phyloP scores from a whole-genome alignment of 73 alveolate genomes.

The Durusdinium trenchii region DNA sequence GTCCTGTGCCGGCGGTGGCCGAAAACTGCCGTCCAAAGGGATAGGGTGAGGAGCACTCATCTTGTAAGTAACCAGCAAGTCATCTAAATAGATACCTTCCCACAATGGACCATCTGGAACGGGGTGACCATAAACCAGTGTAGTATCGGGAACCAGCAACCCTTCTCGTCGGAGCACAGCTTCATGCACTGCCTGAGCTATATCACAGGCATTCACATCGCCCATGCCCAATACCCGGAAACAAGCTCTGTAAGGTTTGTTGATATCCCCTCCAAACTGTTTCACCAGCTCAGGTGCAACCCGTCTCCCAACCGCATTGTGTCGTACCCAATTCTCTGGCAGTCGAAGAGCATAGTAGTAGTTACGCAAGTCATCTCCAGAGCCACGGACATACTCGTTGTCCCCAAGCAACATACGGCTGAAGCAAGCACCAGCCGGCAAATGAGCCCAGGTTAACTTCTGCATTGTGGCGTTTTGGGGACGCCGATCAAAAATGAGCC shows the following conservation, averaged over 20 bases:
- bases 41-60: no score
- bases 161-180: not conserved
- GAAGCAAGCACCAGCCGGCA: slow-evolving; percentile 49
- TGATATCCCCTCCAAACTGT: not conserved
- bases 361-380: slow-evolving; percentile 56
- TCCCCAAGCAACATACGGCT: not conserved
- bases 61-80: not conserved
- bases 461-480: slow-evolving; percentile 66
- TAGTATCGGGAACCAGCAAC: not conserved
- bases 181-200: slow-evolving; percentile 57
- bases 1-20: not conserved
- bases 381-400: slow-evolving; percentile 29
- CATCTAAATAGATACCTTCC: slow-evolving; percentile 36
- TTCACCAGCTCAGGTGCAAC: not conserved
- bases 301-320: slow-evolving; percentile 16
- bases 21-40: not conserved
- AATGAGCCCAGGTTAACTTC: not conserved
- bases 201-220: slow-evolving; percentile 9
- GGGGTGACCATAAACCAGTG: not conserved
- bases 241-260: not conserved
- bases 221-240: slow-evolving; percentile 56
- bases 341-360: not conserved
- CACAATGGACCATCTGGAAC: not conserved
- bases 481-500: slow-evolving; percentile 24
- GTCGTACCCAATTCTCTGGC: not conserved